Evolutionary conservation across 345 rosid species (phyloP).

Genomic region (Aquilaria sinensis): DNA sequence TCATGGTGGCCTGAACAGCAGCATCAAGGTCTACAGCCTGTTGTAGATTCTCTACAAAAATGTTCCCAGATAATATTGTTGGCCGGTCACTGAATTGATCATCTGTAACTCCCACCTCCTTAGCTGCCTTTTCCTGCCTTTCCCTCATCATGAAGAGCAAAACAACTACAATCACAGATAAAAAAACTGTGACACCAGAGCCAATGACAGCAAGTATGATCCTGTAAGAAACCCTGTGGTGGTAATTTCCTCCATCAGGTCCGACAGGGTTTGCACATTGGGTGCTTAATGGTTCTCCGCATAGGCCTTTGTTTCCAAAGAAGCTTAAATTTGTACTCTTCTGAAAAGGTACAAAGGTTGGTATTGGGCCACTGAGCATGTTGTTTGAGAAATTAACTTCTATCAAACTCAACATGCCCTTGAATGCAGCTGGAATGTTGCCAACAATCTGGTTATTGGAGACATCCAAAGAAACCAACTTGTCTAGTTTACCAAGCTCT

Average conservation of each 20-base stretch:
- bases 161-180: conserved; percentile 78
- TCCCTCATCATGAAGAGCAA: conserved; percentile 93
- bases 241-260: conserved; percentile 39
- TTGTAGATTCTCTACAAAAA: conserved; percentile 77
- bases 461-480: conserved; percentile 79
- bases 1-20: conserved; percentile 70
- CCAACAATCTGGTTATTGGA: conserved; percentile 85
- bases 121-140: conserved; percentile 80
- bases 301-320: conserved; percentile 69
- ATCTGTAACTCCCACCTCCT: conserved; percentile 38
- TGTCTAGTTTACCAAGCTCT: conserved; percentile 75
- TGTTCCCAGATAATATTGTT: conserved; percentile 60
- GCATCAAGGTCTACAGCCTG: conserved; percentile 93
- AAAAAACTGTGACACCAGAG: conserved; percentile 84
- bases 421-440: conserved; percentile 55
- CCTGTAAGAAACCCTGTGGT: conserved; percentile 80
- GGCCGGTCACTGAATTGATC: conserved; percentile 44
- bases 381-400: conserved; percentile 89
- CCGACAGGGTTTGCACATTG: conserved; percentile 41
- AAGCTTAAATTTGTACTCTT: conserved; percentile 84
- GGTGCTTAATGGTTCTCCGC: conserved; percentile 75
- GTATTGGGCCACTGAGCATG: conserved; percentile 63
- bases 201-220: conserved; percentile 81
- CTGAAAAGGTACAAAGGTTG: conserved; percentile 74
- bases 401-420: conserved; percentile 87